phyloP scores from a whole-genome alignment of 345 rosid species.

The Lenwebbia sp. region DNA sequence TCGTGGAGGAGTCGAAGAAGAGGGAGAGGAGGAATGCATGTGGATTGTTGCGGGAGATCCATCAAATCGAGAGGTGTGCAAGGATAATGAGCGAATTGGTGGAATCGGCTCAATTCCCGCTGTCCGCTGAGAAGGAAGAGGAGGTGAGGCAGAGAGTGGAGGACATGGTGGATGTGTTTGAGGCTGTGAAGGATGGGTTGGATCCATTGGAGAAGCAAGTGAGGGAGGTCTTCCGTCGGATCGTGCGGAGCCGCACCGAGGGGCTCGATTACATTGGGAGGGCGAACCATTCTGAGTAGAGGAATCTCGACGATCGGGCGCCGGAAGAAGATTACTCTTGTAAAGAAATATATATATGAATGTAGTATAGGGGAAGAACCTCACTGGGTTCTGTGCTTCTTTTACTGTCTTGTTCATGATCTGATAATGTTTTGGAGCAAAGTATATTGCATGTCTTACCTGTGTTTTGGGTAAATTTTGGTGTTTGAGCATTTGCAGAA shows the following conservation, averaged over 20 bases:
- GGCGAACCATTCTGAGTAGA: constrained; percentile 16
- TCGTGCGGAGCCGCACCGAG: constrained; percentile 70
- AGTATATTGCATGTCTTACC: neutral
- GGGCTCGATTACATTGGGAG: constrained; percentile 63
- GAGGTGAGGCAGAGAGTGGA: constrained; percentile 54
- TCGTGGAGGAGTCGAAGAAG: constrained; percentile 71
- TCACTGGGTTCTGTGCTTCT: neutral
- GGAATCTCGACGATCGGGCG: neutral
- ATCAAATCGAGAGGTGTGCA: constrained; percentile 54
- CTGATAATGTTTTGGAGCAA: neutral
- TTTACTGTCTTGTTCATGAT: neutral
- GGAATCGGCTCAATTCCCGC: constrained; percentile 63
- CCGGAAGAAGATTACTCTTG: neutral
- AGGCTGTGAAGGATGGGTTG: constrained; percentile 48
- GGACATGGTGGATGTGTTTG: constrained; percentile 45
- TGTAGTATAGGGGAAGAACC: neutral
- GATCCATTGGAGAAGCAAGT: constrained; percentile 81
- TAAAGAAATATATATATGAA: neutral
- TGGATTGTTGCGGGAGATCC: constrained; percentile 80
- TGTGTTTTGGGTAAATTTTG: neutral
- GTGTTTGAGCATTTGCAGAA: neutral
- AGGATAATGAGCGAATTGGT: constrained; percentile 52
- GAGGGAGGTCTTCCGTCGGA: constrained; percentile 73
- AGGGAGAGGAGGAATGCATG: constrained; percentile 65
- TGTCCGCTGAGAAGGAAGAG: constrained; percentile 40